These are phyloP conservation scores for Cordyceps tenuipes DNA, from an alignment of 2,329 filamentous ascomycete species.

Conservation along the genomic window DNA sequence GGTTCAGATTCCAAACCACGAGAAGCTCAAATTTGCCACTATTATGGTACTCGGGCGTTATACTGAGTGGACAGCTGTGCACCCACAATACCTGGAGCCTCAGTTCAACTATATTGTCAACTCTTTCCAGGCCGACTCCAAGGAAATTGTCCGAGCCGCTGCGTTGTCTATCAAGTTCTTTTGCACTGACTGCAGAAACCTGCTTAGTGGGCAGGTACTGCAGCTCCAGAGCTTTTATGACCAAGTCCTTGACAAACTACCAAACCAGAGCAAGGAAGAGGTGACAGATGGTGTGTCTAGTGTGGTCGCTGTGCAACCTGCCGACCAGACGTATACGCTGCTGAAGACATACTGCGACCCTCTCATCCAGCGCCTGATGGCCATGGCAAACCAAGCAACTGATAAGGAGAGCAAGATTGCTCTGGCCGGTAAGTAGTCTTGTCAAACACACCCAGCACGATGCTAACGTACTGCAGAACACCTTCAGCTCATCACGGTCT, in stretches of 20 bases:
- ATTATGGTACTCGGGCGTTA: conserved; percentile 97
- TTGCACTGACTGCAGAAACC: conserved; percentile 85
- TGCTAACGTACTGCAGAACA: conserved; percentile 50
- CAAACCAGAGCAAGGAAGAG: conserved; percentile 83
- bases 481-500: conserved; percentile 83
- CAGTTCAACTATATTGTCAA: conserved; percentile 95
- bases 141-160: conserved; percentile 84
- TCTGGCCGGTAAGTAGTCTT: conserved; percentile 59
- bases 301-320: conserved; percentile 79
- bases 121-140: conserved; percentile 80
- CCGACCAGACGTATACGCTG: conserved; percentile 70
- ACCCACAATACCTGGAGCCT: conserved; percentile 83
- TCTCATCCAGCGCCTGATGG: conserved; percentile 75
- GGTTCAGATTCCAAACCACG: conserved; percentile 87
- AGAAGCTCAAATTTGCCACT: conserved; percentile 96
- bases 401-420: conserved; percentile 77
- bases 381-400: conserved; percentile 75
- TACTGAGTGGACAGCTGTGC: conserved; percentile 93
- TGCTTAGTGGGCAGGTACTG: conserved; percentile 73
- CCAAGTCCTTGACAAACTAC: conserved; percentile 77
- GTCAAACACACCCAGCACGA: too few relatives aligned
- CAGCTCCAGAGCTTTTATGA: conserved; percentile 92
- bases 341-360: conserved; percentile 93
- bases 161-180: conserved; percentile 96
- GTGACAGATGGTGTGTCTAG: conserved; percentile 91